Conservation (phyloP, 306 rosid genomes). For the Begonia fuchsioides region DNA sequence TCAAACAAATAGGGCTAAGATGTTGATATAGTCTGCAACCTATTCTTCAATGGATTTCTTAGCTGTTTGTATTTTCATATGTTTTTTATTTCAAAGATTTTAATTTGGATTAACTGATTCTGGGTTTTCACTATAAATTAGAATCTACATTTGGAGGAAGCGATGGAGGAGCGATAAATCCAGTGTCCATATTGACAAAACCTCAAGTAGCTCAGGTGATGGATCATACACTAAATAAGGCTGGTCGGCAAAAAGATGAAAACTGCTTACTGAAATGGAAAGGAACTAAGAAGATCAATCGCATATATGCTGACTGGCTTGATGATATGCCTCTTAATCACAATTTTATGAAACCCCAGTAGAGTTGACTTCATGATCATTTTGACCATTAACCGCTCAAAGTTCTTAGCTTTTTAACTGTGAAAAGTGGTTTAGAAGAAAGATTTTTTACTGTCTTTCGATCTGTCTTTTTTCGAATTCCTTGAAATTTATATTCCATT, state of each 20-base stretch:
- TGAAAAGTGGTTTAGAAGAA: no score
- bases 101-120: no score
- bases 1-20: no score
- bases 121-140: slow-evolving; percentile 20
- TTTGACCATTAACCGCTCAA: no score
- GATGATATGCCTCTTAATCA: slow-evolving; percentile 50
- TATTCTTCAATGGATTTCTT: not conserved
- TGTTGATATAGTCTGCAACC: no score
- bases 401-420: not conserved
- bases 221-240: slow-evolving; percentile 18
- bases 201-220: slow-evolving; percentile 23
- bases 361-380: no score
- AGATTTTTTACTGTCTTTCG: no score
- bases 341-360: no score
- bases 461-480: no score
- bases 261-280: slow-evolving; percentile 51
- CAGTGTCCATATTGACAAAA: slow-evolving; percentile 15
- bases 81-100: not conserved
- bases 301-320: slow-evolving; percentile 85
- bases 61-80: not conserved
- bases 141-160: slow-evolving; percentile 38
- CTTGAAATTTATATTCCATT: no score
- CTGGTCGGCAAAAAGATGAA: slow-evolving; percentile 26
- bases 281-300: slow-evolving; percentile 57
- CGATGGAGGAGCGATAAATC: slow-evolving; percentile 30